Conservation (phyloP, 495 filamentous ascomycete species). For the Echria macrotheca region DNA sequence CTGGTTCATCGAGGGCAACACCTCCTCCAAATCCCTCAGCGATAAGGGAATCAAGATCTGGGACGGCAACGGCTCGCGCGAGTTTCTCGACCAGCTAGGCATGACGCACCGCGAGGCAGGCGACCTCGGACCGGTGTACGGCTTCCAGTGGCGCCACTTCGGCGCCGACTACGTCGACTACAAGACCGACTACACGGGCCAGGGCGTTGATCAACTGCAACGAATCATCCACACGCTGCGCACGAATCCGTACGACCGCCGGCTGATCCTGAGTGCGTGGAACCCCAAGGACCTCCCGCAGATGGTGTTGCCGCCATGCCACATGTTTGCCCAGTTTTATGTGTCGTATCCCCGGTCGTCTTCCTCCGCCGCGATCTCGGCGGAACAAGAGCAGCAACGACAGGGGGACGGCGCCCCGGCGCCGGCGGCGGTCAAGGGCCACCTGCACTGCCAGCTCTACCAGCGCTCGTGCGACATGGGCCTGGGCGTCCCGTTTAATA, state of each 20-base stretch:
- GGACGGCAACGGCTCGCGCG: conserved; percentile 93
- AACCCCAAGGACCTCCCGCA: conserved; percentile 78
- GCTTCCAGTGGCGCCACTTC: conserved; percentile 99
- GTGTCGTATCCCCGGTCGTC: conserved; percentile 63
- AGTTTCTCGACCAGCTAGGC: conserved; percentile 78
- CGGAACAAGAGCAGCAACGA: conserved; percentile 6
- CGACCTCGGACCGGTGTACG: conserved; percentile 93
- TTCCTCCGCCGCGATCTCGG: no score
- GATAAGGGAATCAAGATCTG: conserved; percentile 87
- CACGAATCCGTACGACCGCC: conserved; percentile 75
- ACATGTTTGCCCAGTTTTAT: conserved; percentile 99
- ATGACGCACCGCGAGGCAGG: conserved; percentile 73
- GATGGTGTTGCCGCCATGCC: conserved; percentile 95
- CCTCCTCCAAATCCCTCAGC: conserved; percentile 68
- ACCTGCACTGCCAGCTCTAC: conserved; percentile 79
- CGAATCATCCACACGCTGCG: conserved; percentile 78
- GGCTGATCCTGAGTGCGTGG: conserved; percentile 89
- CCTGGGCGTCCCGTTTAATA: conserved; percentile 95
- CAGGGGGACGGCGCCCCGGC: conserved; percentile 16
- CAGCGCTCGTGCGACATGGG: conserved; percentile 97
- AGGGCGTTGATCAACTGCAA: conserved; percentile 88
- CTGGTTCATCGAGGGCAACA: conserved; percentile 87
- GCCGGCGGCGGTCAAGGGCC: conserved; percentile 50
- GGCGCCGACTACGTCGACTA: conserved; percentile 81
- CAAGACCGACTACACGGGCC: conserved; percentile 73